These are phyloP conservation scores for Phytophthora pisi DNA, from an alignment of 352 stramenopile genomes.

Conservation along the genomic window DNA sequence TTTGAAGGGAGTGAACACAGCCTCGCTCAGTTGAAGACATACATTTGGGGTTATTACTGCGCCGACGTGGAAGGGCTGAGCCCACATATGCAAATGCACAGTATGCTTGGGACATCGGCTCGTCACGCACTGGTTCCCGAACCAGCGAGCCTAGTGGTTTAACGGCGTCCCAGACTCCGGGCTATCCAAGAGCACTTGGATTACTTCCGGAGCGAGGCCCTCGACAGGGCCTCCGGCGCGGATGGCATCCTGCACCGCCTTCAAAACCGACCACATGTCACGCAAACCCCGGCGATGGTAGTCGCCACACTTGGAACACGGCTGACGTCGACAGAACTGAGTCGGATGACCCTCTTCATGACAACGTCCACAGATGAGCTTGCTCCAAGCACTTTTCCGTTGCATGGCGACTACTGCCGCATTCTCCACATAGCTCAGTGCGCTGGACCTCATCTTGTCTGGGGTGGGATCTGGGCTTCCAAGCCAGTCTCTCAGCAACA, in stretches of 20 bases:
- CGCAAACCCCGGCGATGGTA: conserved; percentile 6
- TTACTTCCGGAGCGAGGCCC: neutral
- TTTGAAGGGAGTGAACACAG: too few relatives aligned
- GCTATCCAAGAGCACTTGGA: neutral
- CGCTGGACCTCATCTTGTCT: neutral
- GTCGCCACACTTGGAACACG: conserved; percentile 5
- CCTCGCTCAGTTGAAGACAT: neutral
- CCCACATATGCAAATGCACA: conserved; percentile 19
- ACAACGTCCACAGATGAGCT: conserved; percentile 5
- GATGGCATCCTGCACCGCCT: neutral
- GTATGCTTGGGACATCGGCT: conserved; percentile 5
- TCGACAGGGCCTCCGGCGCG: neutral
- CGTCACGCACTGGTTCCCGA: conserved; percentile 3
- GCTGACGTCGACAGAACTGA: neutral
- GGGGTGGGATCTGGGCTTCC: neutral
- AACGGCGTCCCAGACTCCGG: conserved; percentile 1
- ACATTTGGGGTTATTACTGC: neutral
- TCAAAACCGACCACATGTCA: neutral
- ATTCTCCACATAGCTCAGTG: neutral
- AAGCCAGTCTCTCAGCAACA: neutral
- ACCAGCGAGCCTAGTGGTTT: conserved; percentile 17
- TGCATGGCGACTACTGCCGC: neutral
- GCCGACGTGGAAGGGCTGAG: conserved; percentile 2
- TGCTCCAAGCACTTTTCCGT: neutral
- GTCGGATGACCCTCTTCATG: conserved; percentile 10